Percentiles rank a stretch among this genome's conserved stretches.
Conservation (phyloP, 768 basidiomycete species). For the Phylloporus sp. region DNA sequence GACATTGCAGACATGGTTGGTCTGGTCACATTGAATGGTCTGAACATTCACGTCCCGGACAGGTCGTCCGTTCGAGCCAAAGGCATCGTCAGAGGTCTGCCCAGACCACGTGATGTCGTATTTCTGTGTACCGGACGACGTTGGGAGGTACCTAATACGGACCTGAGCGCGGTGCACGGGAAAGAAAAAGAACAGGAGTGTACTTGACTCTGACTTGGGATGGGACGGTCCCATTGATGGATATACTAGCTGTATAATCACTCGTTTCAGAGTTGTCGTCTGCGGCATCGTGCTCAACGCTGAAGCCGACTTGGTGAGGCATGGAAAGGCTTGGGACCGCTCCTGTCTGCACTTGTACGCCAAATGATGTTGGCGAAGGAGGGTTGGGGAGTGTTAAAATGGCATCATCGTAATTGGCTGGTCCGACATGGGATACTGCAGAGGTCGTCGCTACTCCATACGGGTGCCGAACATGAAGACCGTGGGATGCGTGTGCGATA, state of each 20-base stretch:
- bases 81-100: conserved; percentile 61
- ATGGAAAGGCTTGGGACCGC: conserved; percentile 35
- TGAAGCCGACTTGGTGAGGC: conserved; percentile 39
- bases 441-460: conserved; percentile 31
- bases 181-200: conserved; percentile 16
- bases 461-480: conserved; percentile 23
- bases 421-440: conserved; percentile 40
- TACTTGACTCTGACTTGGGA: conserved; percentile 50
- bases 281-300: too few relatives aligned
- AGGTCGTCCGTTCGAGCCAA: conserved; percentile 64
- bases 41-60: conserved; percentile 49
- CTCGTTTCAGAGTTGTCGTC: conserved; percentile 53
- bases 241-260: conserved; percentile 48
- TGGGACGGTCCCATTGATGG: conserved; percentile 43
- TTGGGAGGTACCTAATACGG: conserved; percentile 47
- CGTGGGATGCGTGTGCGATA: conserved; percentile 9
- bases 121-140: conserved; percentile 53
- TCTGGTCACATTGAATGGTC: conserved; percentile 55
- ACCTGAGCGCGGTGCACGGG: background rate
- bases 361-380: conserved; percentile 37
- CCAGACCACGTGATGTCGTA: conserved; percentile 73
- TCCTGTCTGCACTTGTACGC: conserved; percentile 36
- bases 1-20: conserved; percentile 50
- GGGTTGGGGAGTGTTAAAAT: conserved; percentile 43
- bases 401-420: conserved; percentile 51